Evolutionary conservation across 768 basidiomycete species (phyloP), one percentile per base, ranked within the genome.

Genomic region (Suillus subaureus): DNA sequence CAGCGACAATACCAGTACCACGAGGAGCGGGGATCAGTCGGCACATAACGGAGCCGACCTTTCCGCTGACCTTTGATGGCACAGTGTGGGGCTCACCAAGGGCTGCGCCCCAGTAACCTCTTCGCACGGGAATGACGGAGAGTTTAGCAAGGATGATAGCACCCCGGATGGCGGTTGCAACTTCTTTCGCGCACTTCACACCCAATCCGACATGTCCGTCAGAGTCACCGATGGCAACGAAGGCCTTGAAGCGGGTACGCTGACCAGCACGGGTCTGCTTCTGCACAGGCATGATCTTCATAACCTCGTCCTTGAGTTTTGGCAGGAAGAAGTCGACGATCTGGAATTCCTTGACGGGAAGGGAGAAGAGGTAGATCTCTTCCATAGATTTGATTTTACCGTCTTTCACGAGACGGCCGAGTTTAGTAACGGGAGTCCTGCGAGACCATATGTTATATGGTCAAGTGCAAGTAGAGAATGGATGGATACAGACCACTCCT

Each of bases 331-430:
- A 89, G 85, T 99, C 97, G 86, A 99, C 92, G 81, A 99, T 97
- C 82, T 99, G 97, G 86, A 83, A 99, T 83, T 99, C 97, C 84
- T 99, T 99, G 81, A 99, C 93, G 67, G 97, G 96, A 69, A 99
- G 92, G 33, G 97, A 99, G 90, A 99, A 99, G 77, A 99, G 96
- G 83, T 99, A 99, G 81, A 99, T 98, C 79, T 99, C 97, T 79
- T 99, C 97, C 88, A 99, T 96, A 57, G 96, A 97, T 83, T 97
- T 98, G 85, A 99, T 98, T 84, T 99, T 99, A 72, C 97, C 97
- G 74, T 99, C 97, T 83, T 97, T 98, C 54, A 98, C 96, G 75
- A 99, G 89, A 81, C 97, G 96, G 67, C 97, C 97, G 71, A 99
- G 92, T 80, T 99, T 99, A 79, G 97, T 99, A 81, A 98, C 96